Evolutionary conservation across 148 eudicot species (phyloP), one percentile per base, ranked within the genome.

Genomic region (Cornus suecica): DNA sequence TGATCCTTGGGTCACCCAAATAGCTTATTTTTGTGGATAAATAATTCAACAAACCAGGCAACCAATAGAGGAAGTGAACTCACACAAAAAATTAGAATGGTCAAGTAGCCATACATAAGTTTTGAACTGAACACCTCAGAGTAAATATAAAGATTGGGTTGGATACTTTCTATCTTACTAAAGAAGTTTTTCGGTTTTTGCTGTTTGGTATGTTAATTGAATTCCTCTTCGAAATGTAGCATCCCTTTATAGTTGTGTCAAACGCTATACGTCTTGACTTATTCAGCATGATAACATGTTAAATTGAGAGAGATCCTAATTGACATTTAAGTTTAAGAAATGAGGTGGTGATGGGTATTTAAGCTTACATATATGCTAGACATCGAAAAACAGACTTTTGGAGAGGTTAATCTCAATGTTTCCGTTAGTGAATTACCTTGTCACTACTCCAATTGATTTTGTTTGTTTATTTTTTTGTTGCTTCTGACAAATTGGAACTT

Each of bases 161-260:
- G n/a, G n/a, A n/a, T n/a, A n/a, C n/a, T n/a, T n/a, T n/a, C n/a
- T n/a, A n/a, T n/a, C n/a, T n/a, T n/a, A n/a, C n/a, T n/a, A n/a
- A n/a, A n/a, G n/a, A n/a, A n/a, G n/a, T n/a, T n/a, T n/a, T n/a
- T n/a, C n/a, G n/a, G n/a, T n/a, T 61, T 86, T 45, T 87, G 82
- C 93, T 91, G 99, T 96, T 96, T 81, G 99, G 99, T 8, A 96
- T 96, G 99, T 78, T 96, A 77, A 93, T 96, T 74, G 99, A 93
- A 75, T 93, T 71, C 78, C 87, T 95, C 27, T 91, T 87, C 72
- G 98, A 95, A 48, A 87, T 87, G 73, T 84, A 32, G 22, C 67
- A 60, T 34, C 23, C 7, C 16, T 14, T 15, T 27, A 31, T 58
- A 60, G 13, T 7, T 32, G 41, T 32, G 66, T 32, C 28, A 24